Evolutionary conservation across 2,329 filamentous ascomycete species (phyloP).

Genomic region (Monilinia fructicola): DNA sequence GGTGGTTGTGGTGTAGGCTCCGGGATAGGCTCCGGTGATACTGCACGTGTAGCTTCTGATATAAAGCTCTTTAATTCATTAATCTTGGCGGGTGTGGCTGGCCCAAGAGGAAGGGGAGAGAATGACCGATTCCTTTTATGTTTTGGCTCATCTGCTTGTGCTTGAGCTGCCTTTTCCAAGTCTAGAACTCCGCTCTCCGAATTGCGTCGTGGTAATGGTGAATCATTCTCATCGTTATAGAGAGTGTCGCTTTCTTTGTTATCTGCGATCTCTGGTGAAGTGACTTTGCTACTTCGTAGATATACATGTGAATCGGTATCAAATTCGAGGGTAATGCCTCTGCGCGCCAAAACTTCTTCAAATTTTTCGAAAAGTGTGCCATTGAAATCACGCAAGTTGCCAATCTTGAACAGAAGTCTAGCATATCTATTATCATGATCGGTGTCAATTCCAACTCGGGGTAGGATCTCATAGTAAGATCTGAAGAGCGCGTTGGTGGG

Average conservation of each 20-base stretch:
- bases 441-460: slow-evolving; percentile 66
- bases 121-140: slow-evolving; percentile 34
- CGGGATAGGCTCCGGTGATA: slow-evolving; percentile 14
- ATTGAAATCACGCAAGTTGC: slow-evolving; percentile 56
- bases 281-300: slow-evolving; percentile 17
- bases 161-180: slow-evolving; percentile 26
- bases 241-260: slow-evolving; percentile 26
- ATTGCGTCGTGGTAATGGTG: slow-evolving; percentile 36
- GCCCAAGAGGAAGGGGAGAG: slow-evolving; percentile 23
- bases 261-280: slow-evolving; percentile 12
- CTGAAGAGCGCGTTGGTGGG: slow-evolving; percentile 77
- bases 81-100: slow-evolving; percentile 18
- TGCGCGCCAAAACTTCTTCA: slow-evolving; percentile 61
- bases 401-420: slow-evolving; percentile 76
- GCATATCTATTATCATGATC: slow-evolving; percentile 74
- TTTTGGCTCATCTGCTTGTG: slow-evolving; percentile 22
- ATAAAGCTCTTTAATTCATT: slow-evolving; percentile 24
- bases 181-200: slow-evolving; percentile 40
- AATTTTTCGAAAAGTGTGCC: slow-evolving; percentile 67
- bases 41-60: slow-evolving; percentile 25
- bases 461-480: slow-evolving; percentile 77
- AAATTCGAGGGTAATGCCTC: slow-evolving; percentile 72
- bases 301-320: slow-evolving; percentile 41
- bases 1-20: slow-evolving; percentile 17
- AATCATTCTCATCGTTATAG: slow-evolving; percentile 26